Conservation (phyloP, 345 rosid genomes). For the Citrus medica region DNA sequence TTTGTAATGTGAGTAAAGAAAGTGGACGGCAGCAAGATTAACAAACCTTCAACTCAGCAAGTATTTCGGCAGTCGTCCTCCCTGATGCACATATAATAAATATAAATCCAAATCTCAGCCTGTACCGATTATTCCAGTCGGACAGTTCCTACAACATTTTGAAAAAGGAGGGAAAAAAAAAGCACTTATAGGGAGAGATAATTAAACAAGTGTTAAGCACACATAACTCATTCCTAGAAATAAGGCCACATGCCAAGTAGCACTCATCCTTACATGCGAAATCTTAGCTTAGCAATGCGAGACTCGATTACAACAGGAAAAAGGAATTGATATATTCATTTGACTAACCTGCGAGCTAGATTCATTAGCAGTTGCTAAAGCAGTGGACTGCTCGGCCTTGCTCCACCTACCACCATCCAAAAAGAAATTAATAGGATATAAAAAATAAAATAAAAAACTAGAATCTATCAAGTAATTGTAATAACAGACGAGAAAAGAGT, state of each 20-base stretch:
- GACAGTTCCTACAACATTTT: slow-evolving; percentile 49
- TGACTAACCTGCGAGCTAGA: slow-evolving; percentile 57
- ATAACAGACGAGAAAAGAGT: not conserved
- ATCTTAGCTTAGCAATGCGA: too few species aligned
- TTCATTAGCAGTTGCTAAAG: slow-evolving; percentile 71
- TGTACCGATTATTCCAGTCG: slow-evolving; percentile 70
- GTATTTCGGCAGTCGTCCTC: slow-evolving; percentile 67
- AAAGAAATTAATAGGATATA: not conserved
- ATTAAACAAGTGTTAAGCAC: not conserved
- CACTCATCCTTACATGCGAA: too few species aligned
- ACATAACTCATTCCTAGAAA: too few species aligned
- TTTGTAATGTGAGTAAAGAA: not conserved
- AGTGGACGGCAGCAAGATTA: not conserved
- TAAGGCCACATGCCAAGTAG: too few species aligned
- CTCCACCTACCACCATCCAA: slow-evolving; percentile 43
- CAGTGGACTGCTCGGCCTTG: slow-evolving; percentile 80
- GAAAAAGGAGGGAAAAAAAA: not conserved
- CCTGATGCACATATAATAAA: slow-evolving; percentile 84
- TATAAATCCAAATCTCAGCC: slow-evolving; percentile 65
- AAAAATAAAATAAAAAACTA: not conserved
- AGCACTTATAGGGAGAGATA: not conserved
- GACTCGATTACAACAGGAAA: not conserved
- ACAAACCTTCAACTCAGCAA: slow-evolving; percentile 67
- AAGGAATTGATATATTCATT: not conserved
- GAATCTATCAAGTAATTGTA: not conserved